Evolutionary conservation across 1,284 basidiomycete genomes (phyloP).

Genomic region (Papiliotrema fonsecae): DNA sequence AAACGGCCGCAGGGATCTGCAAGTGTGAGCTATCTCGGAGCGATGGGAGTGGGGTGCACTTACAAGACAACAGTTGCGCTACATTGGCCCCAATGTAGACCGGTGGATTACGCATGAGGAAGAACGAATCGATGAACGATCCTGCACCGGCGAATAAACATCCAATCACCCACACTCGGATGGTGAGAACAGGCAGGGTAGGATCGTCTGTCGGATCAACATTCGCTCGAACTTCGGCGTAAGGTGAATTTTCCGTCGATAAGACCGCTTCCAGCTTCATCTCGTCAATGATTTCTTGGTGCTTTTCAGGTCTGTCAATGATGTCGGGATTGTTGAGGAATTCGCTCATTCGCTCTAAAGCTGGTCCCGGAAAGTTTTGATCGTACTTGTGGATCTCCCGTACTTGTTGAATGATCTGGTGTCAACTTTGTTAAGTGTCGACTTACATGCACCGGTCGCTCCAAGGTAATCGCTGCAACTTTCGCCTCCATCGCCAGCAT

Average conservation of each 20-base stretch:
- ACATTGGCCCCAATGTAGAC: slow-evolving; percentile 22
- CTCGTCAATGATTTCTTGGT: slow-evolving; percentile 20
- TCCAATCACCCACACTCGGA: slow-evolving; percentile 71
- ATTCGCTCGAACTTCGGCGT: slow-evolving; percentile 82
- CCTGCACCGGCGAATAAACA: slow-evolving; percentile 49
- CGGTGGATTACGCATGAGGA: slow-evolving; percentile 38
- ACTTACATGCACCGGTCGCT: too few relatives aligned
- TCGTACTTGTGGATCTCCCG: slow-evolving; percentile 18
- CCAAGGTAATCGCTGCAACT: too few relatives aligned
- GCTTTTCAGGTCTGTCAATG: slow-evolving; percentile 11
- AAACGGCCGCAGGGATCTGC: slow-evolving; percentile 24
- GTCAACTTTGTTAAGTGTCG: neutral
- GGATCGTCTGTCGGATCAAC: slow-evolving; percentile 76
- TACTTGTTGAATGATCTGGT: slow-evolving; percentile 11
- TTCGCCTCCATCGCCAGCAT: too few relatives aligned
- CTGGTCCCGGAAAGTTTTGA: slow-evolving; percentile 14
- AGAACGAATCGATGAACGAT: slow-evolving; percentile 65
- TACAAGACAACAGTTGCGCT: slow-evolving; percentile 30
- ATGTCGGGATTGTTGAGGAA: slow-evolving; percentile 16
- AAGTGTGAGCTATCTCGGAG: neutral
- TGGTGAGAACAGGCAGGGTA: slow-evolving; percentile 71
- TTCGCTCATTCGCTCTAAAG: slow-evolving; percentile 9
- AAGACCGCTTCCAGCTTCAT: slow-evolving; percentile 36
- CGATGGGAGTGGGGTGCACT: neutral
- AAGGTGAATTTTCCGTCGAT: slow-evolving; percentile 58